Evolutionary conservation across 1,284 basidiomycete species (phyloP).

Genomic region (Malassezia caprae): DNA sequence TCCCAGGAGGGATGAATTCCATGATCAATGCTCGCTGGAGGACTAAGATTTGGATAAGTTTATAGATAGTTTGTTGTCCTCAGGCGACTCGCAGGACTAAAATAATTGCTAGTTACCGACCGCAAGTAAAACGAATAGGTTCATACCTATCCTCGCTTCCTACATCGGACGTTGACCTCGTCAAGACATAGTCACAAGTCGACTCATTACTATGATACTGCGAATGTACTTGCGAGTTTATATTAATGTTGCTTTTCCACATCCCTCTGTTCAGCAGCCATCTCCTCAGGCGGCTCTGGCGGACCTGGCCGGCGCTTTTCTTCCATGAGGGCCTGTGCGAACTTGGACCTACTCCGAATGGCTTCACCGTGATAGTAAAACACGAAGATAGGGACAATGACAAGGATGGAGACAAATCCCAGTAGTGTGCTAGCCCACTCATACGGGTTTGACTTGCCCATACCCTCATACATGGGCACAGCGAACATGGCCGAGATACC

Average conservation of each 20-base stretch:
- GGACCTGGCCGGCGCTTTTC: conserved; percentile 23
- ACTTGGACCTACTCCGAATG: conserved; percentile 49
- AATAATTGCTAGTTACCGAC: too few species aligned
- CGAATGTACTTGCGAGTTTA: background rate
- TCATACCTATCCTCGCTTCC: too few species aligned
- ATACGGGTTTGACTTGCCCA: conserved; percentile 10
- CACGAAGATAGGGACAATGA: conserved; percentile 50
- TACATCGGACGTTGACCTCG: too few species aligned
- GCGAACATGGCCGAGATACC: conserved; percentile 50
- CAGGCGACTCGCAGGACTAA: background rate
- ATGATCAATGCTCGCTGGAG: background rate
- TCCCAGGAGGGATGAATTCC: background rate
- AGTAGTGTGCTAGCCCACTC: conserved; percentile 51
- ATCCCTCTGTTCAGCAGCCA: background rate
- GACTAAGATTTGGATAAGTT: background rate
- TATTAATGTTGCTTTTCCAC: background rate
- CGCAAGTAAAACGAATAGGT: too few species aligned
- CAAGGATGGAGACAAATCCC: conserved; percentile 48
- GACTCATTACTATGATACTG: too few species aligned
- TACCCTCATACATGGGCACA: conserved; percentile 47
- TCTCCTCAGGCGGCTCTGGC: background rate
- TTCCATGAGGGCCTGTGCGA: conserved; percentile 36
- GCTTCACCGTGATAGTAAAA: conserved; percentile 50
- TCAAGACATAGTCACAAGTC: too few species aligned
- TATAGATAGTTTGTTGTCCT: background rate